Conservation (phyloP, 768 basidiomycete genomes). For the Tulasnella sp. region DNA sequence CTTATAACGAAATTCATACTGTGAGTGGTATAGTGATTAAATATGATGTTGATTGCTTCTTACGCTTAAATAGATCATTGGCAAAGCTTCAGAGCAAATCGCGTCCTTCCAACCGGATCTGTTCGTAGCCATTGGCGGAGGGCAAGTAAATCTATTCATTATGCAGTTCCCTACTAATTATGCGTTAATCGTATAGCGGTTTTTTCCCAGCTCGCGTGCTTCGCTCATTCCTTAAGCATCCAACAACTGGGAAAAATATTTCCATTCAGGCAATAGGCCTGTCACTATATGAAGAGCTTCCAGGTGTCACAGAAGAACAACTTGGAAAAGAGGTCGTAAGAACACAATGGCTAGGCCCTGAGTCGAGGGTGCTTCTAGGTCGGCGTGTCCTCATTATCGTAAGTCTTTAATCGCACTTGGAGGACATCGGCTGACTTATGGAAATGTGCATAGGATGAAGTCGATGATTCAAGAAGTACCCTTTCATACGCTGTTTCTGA, state of each 20-base stretch:
- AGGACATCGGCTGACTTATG: neutral
- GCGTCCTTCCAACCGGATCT: conserved; percentile 75
- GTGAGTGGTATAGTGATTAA: neutral
- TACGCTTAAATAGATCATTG: conserved; percentile 42
- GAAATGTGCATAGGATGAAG: conserved; percentile 48
- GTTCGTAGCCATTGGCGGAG: conserved; percentile 64
- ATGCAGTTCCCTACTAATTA: conserved; percentile 53
- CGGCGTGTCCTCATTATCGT: conserved; percentile 72
- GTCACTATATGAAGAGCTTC: conserved; percentile 84
- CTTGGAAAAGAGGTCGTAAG: conserved; percentile 77
- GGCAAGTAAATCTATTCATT: conserved; percentile 31
- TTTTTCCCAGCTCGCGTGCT: conserved; percentile 49
- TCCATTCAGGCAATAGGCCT: conserved; percentile 95
- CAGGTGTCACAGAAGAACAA: conserved; percentile 56
- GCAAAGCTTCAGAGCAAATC: conserved; percentile 50
- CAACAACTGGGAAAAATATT: conserved; percentile 57
- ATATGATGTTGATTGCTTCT: neutral
- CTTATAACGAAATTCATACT: conserved; percentile 86
- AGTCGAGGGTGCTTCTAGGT: conserved; percentile 62
- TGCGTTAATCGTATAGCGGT: conserved; percentile 38
- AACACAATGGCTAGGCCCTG: conserved; percentile 86
- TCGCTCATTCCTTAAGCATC: conserved; percentile 75
- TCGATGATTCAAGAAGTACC: conserved; percentile 58
- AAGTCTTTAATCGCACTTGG: conserved; percentile 27
- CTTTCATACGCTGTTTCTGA: conserved; percentile 73